phyloP scores from a whole-genome alignment of 495 filamentous ascomycete species.

The Talaromyces adpressus region DNA sequence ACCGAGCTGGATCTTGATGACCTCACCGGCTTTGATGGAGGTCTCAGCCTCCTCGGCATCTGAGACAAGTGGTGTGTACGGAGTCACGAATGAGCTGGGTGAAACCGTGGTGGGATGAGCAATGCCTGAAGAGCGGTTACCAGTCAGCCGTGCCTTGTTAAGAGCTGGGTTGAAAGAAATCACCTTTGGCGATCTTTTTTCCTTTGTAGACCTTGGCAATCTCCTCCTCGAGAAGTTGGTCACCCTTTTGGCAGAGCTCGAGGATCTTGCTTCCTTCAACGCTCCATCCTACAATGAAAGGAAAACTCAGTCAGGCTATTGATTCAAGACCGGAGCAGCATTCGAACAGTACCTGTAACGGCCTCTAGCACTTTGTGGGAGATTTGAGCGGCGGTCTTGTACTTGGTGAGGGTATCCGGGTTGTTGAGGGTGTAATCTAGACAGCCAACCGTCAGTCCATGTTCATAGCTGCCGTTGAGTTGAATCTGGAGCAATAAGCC shows the following conservation, averaged over 20 bases:
- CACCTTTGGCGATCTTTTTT: conserved; percentile 92
- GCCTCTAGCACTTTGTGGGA: conserved; percentile 89
- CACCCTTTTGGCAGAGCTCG: conserved; percentile 87
- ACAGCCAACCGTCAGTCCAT: background rate
- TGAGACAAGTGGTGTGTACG: conserved; percentile 84
- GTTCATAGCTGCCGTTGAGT: background rate
- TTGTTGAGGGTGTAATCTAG: conserved; percentile 92
- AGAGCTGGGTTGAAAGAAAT: conserved; percentile 8
- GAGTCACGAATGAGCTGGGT: conserved; percentile 88
- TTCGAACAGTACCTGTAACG: conserved; percentile 51
- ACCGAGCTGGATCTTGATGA: conserved; percentile 93
- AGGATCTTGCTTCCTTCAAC: conserved; percentile 85
- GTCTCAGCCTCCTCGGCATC: conserved; percentile 77
- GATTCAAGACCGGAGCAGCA: background rate
- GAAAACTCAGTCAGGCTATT: background rate
- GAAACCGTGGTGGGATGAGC: conserved; percentile 94
- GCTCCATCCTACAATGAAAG: conserved; percentile 55
- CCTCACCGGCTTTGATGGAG: conserved; percentile 72
- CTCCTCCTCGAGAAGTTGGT: conserved; percentile 91
- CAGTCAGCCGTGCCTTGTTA: background rate
- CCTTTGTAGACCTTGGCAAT: conserved; percentile 94
- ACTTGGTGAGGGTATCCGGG: conserved; percentile 96
- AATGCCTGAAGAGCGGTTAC: conserved; percentile 50
- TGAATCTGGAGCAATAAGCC: background rate
- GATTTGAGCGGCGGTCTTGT: conserved; percentile 91